These are phyloP conservation scores for Onygenales sp. DNA, from an alignment of 2,329 filamentous ascomycete species.

Conservation along the genomic window DNA sequence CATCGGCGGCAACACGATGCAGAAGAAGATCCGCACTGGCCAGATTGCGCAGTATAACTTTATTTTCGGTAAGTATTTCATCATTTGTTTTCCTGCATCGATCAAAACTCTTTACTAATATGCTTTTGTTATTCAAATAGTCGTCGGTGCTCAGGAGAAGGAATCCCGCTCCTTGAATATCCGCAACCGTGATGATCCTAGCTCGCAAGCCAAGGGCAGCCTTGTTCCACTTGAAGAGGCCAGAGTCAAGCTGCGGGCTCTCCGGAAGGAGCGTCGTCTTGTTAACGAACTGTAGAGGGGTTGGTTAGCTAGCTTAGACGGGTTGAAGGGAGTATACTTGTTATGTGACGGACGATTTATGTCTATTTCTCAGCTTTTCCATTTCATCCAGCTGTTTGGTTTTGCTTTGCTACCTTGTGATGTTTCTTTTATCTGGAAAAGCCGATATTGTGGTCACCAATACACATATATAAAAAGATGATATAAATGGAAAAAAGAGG, in stretches of 20 bases:
- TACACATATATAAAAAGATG: no score
- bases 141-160: constrained; percentile 55
- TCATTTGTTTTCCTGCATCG: neutral
- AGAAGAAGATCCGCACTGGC: constrained; percentile 43
- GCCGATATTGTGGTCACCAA: no score
- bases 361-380: no score
- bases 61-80: constrained; percentile 35
- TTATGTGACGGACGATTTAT: no score
- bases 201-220: constrained; percentile 53
- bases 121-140: constrained; percentile 20
- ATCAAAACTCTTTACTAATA: constrained; percentile 8
- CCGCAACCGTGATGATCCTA: constrained; percentile 53
- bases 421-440: no score
- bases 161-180: constrained; percentile 53
- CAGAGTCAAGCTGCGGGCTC: constrained; percentile 41
- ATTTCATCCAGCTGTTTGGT: no score
- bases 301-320: no score
- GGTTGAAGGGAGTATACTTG: no score
- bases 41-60: constrained; percentile 43
- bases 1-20: constrained; percentile 40
- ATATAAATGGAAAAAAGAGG: no score
- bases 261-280: constrained; percentile 38
- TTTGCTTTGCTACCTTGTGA: no score
- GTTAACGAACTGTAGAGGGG: constrained; percentile 28
- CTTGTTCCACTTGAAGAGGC: constrained; percentile 52